Conservation (phyloP, 2,329 filamentous ascomycete species). For the Grosmannia penicillata region DNA sequence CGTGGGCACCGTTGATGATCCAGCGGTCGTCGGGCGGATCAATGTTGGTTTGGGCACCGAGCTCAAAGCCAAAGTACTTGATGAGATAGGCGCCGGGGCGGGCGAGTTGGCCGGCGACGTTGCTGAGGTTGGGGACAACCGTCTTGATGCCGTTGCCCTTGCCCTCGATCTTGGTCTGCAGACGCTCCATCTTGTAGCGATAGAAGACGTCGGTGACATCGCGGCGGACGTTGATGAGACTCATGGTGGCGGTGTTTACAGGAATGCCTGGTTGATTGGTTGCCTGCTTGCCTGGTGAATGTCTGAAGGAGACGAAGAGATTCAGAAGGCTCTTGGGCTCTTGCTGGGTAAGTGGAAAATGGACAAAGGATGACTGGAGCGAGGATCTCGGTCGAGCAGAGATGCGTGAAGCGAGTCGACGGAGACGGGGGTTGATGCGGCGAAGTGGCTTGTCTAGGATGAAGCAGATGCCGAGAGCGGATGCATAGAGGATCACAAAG, state of each 20-base stretch:
- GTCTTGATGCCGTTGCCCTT: constrained; percentile 99
- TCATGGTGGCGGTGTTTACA: constrained; percentile 56
- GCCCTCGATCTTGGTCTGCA: constrained; percentile 98
- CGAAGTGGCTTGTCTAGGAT: background rate
- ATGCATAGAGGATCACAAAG: constrained; percentile 3
- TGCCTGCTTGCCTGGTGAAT: background rate
- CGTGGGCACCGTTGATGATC: constrained; percentile 99
- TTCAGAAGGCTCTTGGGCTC: too few species aligned
- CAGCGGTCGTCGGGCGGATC: constrained; percentile 95
- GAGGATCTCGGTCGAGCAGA: background rate
- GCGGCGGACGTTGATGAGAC: constrained; percentile 94
- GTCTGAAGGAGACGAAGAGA: background rate
- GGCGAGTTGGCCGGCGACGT: constrained; percentile 80
- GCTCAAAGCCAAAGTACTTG: constrained; percentile 99
- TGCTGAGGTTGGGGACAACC: constrained; percentile 92
- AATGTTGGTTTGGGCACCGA: constrained; percentile 96
- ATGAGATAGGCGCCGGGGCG: constrained; percentile 91
- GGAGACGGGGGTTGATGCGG: too few species aligned
- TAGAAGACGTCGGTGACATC: constrained; percentile 99
- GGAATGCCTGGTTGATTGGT: background rate
- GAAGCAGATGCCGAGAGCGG: background rate
- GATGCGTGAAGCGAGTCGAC: too few species aligned
- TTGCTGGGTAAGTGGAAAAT: too few species aligned
- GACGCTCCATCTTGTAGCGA: constrained; percentile 99
- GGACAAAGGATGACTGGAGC: background rate